phyloP scores from a whole-genome alignment of 768 basidiomycete species.

The Mycena latifolia region DNA sequence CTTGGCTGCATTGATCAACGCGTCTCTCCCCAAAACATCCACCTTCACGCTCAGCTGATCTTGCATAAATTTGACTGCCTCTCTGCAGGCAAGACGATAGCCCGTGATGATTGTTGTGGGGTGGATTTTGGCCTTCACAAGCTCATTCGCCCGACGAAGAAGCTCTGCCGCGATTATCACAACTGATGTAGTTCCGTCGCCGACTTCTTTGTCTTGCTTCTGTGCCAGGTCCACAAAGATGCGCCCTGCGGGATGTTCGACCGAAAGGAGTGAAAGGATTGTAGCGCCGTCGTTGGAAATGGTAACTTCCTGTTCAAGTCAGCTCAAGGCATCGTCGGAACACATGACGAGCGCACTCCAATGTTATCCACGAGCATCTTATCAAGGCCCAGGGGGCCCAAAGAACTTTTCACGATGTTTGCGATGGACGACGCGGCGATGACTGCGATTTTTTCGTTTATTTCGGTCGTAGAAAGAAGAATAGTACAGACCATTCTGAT shows the following conservation, averaged over 20 bases:
- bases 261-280: constrained; percentile 93
- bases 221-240: constrained; percentile 99
- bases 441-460: constrained; percentile 63
- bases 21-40: constrained; percentile 91
- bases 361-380: constrained; percentile 99
- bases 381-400: constrained; percentile 95
- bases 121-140: constrained; percentile 98
- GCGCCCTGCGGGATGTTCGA: constrained; percentile 96
- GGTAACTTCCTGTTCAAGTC: constrained; percentile 86
- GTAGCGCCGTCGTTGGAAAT: constrained; percentile 99
- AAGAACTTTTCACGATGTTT: constrained; percentile 95
- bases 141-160: constrained; percentile 94
- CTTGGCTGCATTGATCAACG: constrained; percentile 95
- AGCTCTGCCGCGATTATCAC: constrained; percentile 99
- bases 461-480: not conserved
- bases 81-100: constrained; percentile 95
- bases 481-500: constrained; percentile 88
- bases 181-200: constrained; percentile 98
- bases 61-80: constrained; percentile 98
- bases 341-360: constrained; percentile 71
- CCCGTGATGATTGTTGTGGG: constrained; percentile 99
- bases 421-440: constrained; percentile 96
- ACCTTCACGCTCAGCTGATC: constrained; percentile 97
- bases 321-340: not conserved
- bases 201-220: constrained; percentile 99